These are phyloP conservation scores for Auriscalpium orientale DNA, from an alignment of 768 basidiomycete genomes.

Conservation along the genomic window DNA sequence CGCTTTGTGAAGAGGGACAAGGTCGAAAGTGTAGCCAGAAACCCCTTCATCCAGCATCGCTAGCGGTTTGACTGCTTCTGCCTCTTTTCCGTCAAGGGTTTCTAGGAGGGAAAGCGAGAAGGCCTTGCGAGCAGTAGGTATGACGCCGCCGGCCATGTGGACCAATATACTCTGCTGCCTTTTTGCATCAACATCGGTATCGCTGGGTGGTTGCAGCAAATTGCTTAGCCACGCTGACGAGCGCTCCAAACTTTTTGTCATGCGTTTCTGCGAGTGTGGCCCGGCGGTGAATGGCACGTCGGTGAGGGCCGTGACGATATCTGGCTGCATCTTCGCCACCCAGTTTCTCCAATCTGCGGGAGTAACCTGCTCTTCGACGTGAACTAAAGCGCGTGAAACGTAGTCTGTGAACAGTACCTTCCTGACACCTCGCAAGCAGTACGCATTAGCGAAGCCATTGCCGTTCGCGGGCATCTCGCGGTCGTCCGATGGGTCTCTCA, in stretches of 20 bases:
- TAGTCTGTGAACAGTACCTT: constrained; percentile 39
- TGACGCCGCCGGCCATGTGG: constrained; percentile 60
- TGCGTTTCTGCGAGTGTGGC: constrained; percentile 70
- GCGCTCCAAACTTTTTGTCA: constrained; percentile 69
- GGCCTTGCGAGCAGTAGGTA: constrained; percentile 47
- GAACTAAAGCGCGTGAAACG: background rate
- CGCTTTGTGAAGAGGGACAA: constrained; percentile 39
- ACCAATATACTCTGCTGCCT: constrained; percentile 45
- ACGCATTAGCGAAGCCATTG: constrained; percentile 44
- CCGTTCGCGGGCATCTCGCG: constrained; percentile 71
- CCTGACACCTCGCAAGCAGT: constrained; percentile 60
- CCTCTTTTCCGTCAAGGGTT: constrained; percentile 46
- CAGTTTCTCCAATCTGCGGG: constrained; percentile 50
- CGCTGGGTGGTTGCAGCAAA: constrained; percentile 33
- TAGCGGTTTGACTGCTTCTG: constrained; percentile 42
- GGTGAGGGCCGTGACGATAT: constrained; percentile 62
- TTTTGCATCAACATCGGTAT: background rate
- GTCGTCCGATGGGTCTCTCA: constrained; percentile 58
- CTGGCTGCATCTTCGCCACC: constrained; percentile 47
- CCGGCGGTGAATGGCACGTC: constrained; percentile 61
- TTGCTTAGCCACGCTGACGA: constrained; percentile 55
- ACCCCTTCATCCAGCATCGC: constrained; percentile 60
- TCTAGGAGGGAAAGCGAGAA: constrained; percentile 57
- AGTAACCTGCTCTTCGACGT: constrained; percentile 35
- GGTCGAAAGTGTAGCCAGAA: constrained; percentile 63